Base-by-base conservation (phyloP, 495 filamentous ascomycete species). In the Glonium stellatum region DNA sequence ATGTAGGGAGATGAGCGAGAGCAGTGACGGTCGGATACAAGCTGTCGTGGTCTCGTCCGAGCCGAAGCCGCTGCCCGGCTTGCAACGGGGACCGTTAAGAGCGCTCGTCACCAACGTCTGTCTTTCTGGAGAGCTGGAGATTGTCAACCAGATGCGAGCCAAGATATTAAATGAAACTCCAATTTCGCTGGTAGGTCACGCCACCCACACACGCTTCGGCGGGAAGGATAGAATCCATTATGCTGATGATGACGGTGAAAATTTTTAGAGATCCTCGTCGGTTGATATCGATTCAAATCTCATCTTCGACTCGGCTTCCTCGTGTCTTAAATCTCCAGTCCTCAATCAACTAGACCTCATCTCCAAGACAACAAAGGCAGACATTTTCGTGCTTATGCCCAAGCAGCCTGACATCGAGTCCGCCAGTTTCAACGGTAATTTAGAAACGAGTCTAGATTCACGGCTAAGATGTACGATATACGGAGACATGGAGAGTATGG, bases 311-410 rank as follows among this genome's bases (percentile, higher is more conserved):
- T 73, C 75, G 23, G 76, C 77, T 19, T 75, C 85, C 35, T 84
- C 84, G 61, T 86, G 80, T 6, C 77, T 89, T 51, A 80, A 86
- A 61, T 75, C 82, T 4, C 84, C 82, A 62, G 86, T 97, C 21
- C 78, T 91, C n/a, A 83, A 87, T 25, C 89, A 92, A 67, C 78
- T 97, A 61, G 88, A 97, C 69, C 82, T 84, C 37, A 81, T 93
- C 69, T 87, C 93, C 21, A 79, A 76, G 48, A 91, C 86, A 70
- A 96, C 91, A 60, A 93, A 92, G 25, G 91, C 95, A 57, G 95
- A 97, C 71, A 93, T 98, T 65, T 98, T 98, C 73, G 77, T 98
- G 18, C 79, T 97, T 58, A 89, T 86, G 53, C 92, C 89, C 22
- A 95, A 89, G 74, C 67, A 68, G 25, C 80, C 84, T 48, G 73